These are phyloP conservation scores for Coccomyxa sp. DNA, from an alignment of 139 green algal genomes.

Conservation along the genomic window DNA sequence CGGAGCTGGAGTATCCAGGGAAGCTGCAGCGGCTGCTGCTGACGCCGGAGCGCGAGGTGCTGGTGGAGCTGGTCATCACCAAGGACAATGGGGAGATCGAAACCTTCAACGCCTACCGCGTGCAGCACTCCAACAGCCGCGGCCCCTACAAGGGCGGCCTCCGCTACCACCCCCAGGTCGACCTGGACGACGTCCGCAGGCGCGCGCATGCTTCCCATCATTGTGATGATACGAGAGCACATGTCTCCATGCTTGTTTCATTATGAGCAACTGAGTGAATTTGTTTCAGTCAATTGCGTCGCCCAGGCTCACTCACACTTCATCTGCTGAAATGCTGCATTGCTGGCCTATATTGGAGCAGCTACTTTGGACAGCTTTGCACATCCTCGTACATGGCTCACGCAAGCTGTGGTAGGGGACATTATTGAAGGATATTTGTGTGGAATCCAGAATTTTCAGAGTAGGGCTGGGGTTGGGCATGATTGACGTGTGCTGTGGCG, in stretches of 20 bases:
- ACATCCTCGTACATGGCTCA: no score
- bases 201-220: no score
- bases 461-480: not conserved
- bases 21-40: conserved; percentile 75
- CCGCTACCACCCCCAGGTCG: conserved; percentile 72
- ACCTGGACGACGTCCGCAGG: conserved; percentile 74
- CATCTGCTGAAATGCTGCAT: conserved; percentile 54
- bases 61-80: conserved; percentile 78
- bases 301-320: no score
- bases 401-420: no score
- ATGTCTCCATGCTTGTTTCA: no score
- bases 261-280: no score
- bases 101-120: conserved; percentile 74
- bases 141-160: conserved; percentile 90
- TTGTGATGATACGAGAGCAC: no score
- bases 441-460: not conserved
- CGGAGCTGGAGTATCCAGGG: conserved; percentile 46
- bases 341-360: no score
- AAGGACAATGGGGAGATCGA: conserved; percentile 67
- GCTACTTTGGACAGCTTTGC: no score
- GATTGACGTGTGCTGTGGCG: not conserved
- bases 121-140: conserved; percentile 87
- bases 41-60: conserved; percentile 58
- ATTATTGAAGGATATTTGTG: not conserved
- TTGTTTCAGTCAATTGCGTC: no score